Percentiles rank a stretch among this genome's conserved stretches.
Evolutionary conservation across 78 protist genomes (phyloP).

Genomic region (Dictyostelium capitatum): DNA sequence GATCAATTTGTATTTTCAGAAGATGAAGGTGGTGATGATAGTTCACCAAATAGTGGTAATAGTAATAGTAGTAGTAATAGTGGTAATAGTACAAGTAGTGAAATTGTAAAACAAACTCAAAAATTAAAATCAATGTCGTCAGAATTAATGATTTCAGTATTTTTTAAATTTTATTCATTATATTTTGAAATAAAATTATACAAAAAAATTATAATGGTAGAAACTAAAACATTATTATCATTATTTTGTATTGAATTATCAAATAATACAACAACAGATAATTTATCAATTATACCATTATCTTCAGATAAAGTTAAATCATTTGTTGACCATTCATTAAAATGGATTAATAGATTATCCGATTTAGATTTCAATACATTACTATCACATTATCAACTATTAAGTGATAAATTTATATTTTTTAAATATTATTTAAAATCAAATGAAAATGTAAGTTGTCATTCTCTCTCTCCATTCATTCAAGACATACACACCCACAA

Average conservation of each 20-base stretch:
- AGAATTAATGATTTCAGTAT: background rate
- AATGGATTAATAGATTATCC: background rate
- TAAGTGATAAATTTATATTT: slow-evolving; percentile 1
- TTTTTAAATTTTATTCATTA: slow-evolving; percentile 17
- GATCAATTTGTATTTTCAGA: slow-evolving; percentile 1
- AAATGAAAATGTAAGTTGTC: slow-evolving; percentile 3
- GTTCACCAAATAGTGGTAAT: background rate
- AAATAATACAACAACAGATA: background rate
- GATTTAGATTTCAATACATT: background rate
- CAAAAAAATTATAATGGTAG: background rate
- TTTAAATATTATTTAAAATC: slow-evolving; percentile 13
- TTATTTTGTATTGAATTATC: slow-evolving; percentile 9
- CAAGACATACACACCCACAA: too few species aligned
- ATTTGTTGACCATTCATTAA: background rate
- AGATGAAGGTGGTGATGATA: background rate
- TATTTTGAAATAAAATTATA: background rate
- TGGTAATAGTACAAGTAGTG: background rate
- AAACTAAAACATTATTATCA: background rate
- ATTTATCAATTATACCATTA: background rate
- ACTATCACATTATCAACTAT: background rate
- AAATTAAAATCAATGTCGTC: slow-evolving; percentile 89
- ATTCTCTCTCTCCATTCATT: too few species aligned
- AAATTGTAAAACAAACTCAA: slow-evolving; percentile 84
- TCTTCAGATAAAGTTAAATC: background rate
- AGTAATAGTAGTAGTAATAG: background rate